A percentile compares a stretch with the other conserved stretches of the same genome.
phyloP scores from a whole-genome alignment of 352 stramenopile genomes.

The Globisporangium cystogenes region DNA sequence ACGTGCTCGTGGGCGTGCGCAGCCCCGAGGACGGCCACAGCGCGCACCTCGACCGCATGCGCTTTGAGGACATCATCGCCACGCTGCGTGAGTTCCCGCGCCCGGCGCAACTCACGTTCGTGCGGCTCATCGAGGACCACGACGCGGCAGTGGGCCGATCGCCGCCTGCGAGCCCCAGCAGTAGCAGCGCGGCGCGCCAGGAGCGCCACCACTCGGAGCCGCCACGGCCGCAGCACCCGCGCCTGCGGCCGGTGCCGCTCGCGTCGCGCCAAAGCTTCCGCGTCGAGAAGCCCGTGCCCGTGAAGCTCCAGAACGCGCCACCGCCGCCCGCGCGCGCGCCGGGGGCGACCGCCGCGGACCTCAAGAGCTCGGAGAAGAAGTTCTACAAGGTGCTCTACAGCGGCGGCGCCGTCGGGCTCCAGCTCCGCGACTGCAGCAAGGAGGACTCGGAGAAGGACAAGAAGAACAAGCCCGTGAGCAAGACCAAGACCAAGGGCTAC shows the following conservation, averaged over 20 bases:
- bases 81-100: slow-evolving; percentile 43
- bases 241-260: slow-evolving; percentile 9
- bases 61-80: slow-evolving; percentile 65
- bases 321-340: slow-evolving; percentile 4
- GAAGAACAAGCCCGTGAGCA: slow-evolving; percentile 39
- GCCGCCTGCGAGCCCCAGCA: slow-evolving; percentile 7
- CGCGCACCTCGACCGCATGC: slow-evolving; percentile 44
- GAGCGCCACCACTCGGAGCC: not conserved
- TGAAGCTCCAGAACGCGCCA: slow-evolving; percentile 11
- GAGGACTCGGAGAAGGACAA: slow-evolving; percentile 37
- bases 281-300: slow-evolving; percentile 22
- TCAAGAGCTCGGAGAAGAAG: slow-evolving; percentile 30
- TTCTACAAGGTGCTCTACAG: slow-evolving; percentile 71
- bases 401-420: slow-evolving; percentile 39
- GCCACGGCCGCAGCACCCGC: slow-evolving; percentile 7
- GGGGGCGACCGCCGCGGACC: slow-evolving; percentile 2
- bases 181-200: not conserved
- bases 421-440: slow-evolving; percentile 37
- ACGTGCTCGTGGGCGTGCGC: slow-evolving; percentile 55
- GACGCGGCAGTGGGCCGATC: not conserved
- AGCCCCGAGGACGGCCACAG: slow-evolving; percentile 14
- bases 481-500: slow-evolving; percentile 65
- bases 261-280: slow-evolving; percentile 54
- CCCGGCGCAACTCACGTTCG: slow-evolving; percentile 59
- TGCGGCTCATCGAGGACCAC: slow-evolving; percentile 30